A percentile compares a stretch with the other conserved stretches of the same genome.
These are phyloP conservation scores for Moesziomyces sp. DNA, from an alignment of 1,284 basidiomycete species.

Conservation along the genomic window DNA sequence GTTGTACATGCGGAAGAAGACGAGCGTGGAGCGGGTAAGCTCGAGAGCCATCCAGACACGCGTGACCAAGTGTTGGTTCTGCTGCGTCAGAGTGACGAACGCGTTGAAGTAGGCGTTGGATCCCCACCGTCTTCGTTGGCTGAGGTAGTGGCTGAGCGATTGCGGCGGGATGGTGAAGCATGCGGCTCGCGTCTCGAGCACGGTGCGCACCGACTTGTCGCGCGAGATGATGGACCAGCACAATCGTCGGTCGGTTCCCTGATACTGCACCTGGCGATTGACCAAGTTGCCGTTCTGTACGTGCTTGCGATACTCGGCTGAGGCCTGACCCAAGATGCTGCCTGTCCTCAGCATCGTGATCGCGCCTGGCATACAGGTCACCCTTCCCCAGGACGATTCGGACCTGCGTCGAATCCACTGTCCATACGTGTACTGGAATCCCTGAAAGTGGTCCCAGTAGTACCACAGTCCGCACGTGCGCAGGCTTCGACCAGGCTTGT, in stretches of 20 bases:
- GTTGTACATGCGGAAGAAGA: slow-evolving; percentile 35
- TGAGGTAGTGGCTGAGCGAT: slow-evolving; percentile 35
- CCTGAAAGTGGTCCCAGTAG: slow-evolving; percentile 41
- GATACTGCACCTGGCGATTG: slow-evolving; percentile 34
- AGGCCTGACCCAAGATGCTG: slow-evolving; percentile 23
- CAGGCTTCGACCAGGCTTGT: slow-evolving; percentile 13
- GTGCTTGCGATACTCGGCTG: slow-evolving; percentile 29
- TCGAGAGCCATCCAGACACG: slow-evolving; percentile 33
- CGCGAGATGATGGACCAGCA: slow-evolving; percentile 40
- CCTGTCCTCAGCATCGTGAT: slow-evolving; percentile 36
- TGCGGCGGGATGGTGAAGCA: slow-evolving; percentile 40
- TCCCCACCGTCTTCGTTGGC: slow-evolving; percentile 31
- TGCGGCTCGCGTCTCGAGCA: slow-evolving; percentile 28
- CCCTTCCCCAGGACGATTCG: slow-evolving; percentile 33
- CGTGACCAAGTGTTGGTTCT: slow-evolving; percentile 22
- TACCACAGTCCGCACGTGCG: slow-evolving; percentile 25
- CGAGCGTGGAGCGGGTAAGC: slow-evolving; percentile 17
- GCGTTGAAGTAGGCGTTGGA: slow-evolving; percentile 42
- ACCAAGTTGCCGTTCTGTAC: slow-evolving; percentile 22
- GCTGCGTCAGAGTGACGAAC: slow-evolving; percentile 19
- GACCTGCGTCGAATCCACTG: slow-evolving; percentile 28
- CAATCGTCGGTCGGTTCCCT: slow-evolving; percentile 30
- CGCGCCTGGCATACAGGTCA: slow-evolving; percentile 35
- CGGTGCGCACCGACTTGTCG: slow-evolving; percentile 28
- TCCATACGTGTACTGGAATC: slow-evolving; percentile 36